Conservation (phyloP, 148 eudicot genomes). For the Vaccinium corymbosum region DNA sequence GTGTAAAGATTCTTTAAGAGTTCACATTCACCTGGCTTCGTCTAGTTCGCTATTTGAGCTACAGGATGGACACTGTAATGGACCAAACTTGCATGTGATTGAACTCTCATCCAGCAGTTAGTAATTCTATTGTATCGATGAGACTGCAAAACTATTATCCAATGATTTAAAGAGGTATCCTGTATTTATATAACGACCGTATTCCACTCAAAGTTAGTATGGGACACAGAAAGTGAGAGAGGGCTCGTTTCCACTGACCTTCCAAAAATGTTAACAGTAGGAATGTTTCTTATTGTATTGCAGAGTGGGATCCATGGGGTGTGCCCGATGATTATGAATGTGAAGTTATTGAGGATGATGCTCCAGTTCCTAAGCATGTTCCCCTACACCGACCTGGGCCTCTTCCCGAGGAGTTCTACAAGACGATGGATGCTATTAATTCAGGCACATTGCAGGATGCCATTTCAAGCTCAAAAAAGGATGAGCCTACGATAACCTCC, state of each 20-base stretch:
- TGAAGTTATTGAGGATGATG: conserved; percentile 89
- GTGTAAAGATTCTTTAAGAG: not conserved
- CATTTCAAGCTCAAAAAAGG: conserved; percentile 34
- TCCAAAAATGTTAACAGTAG: not conserved
- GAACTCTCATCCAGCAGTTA: not conserved
- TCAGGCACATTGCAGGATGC: conserved; percentile 36
- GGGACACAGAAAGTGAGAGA: not conserved
- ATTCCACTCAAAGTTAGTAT: not conserved
- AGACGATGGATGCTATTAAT: conserved; percentile 56
- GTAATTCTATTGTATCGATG: not conserved
- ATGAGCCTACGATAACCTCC: conserved; percentile 46
- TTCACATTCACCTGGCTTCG: not conserved
- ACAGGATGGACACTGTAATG: not conserved
- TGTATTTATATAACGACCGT: not conserved
- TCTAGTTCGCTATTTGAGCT: not conserved
- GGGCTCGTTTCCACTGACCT: not conserved
- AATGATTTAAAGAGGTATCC: not conserved
- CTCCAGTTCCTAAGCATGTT: conserved; percentile 89
- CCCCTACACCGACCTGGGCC: conserved; percentile 94
- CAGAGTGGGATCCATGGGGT: conserved; percentile 99
- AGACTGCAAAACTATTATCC: not conserved
- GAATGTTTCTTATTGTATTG: conserved; percentile 11
- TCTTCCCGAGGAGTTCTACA: conserved; percentile 84
- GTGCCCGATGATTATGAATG: conserved; percentile 89
- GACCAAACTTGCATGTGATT: not conserved